Conservation (phyloP, 169 alveolate species). For the Plasmodium yoelii region DNA sequence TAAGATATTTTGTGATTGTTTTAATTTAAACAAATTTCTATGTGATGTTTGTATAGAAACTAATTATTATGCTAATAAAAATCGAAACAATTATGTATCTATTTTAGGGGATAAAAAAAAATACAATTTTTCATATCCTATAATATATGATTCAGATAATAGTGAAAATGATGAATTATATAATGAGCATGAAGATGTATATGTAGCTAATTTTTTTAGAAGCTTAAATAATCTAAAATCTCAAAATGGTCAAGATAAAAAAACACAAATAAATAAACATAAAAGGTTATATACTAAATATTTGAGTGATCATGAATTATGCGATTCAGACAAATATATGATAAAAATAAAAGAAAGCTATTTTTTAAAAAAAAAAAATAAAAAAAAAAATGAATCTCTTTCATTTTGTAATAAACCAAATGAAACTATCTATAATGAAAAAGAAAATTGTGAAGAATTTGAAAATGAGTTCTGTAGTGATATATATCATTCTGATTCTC, state of each 20-base stretch:
- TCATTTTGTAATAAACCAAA: not conserved
- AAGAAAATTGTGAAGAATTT: not conserved
- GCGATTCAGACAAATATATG: not conserved
- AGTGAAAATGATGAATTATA: not conserved
- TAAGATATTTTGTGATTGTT: conserved; percentile 23
- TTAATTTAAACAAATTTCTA: conserved; percentile 27
- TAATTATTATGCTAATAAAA: too few relatives aligned
- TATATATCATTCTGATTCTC: not conserved
- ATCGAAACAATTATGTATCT: not conserved
- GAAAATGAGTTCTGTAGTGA: too few relatives aligned
- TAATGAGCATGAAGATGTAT: not conserved
- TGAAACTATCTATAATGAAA: not conserved
- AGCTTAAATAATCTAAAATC: not conserved
- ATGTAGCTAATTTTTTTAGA: not conserved
- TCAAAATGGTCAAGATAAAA: too few relatives aligned
- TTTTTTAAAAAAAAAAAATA: not conserved
- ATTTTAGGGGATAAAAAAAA: too few relatives aligned
- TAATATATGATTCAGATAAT: not conserved
- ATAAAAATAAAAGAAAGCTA: not conserved
- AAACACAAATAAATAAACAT: too few relatives aligned
- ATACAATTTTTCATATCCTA: conserved; percentile 12
- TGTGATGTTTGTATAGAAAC: conserved; percentile 31
- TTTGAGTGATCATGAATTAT: conserved; percentile 28
- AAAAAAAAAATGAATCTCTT: not conserved
- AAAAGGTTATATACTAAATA: not conserved